Evolutionary conservation across 257 asterid species (phyloP), one percentile per base, ranked within the genome.

Genomic region (Salvia hispanica): DNA sequence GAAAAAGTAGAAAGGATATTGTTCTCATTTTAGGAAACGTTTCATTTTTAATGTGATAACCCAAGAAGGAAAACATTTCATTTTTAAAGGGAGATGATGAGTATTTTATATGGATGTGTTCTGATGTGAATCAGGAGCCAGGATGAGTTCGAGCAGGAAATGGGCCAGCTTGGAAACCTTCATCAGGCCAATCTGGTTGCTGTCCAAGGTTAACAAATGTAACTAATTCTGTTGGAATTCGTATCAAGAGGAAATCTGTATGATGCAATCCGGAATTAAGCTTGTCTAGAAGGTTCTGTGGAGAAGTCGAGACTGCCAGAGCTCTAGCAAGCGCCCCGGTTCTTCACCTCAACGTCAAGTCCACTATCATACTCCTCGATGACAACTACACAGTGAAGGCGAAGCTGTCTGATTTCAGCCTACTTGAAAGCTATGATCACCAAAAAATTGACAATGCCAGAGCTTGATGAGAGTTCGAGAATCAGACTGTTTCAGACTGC

Each of bases 121-220:
- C 21, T 18, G 21, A 18, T 18, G 21, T 18, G 89, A 48, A 90
- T 93, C 79, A 79, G 78, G 77, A 79, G 75, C 64, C 99, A 93
- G 73, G 97, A 88, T 42, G 97, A 90, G 71, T 93, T 93, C 9
- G 99, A 93, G 76, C 91, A 86, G 0, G 96, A 88, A 74, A 78
- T 93, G 5, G 96, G 95, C 10, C 84, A 85, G 15, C 65, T 93
- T 12, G 99, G 95, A 45, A 81, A 54, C 70, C 81, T 93, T 31
- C 83, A 57, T 3, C 92, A 88, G 67, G 86, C 86, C 2, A 90
- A 90, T 78, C 83, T 93, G n/a, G 96, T n/a, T n/a, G n/a, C n/a
- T n/a, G n/a, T n/a, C n/a, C n/a, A n/a, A n/a, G n/a, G n/a, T 87
- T 3, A 86, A 78, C 65, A 18, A 18, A 85, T 90, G 97, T 89